Evolutionary conservation across 106 monocot genomes (phyloP).

Genomic region (Dendrobium catenatum): DNA sequence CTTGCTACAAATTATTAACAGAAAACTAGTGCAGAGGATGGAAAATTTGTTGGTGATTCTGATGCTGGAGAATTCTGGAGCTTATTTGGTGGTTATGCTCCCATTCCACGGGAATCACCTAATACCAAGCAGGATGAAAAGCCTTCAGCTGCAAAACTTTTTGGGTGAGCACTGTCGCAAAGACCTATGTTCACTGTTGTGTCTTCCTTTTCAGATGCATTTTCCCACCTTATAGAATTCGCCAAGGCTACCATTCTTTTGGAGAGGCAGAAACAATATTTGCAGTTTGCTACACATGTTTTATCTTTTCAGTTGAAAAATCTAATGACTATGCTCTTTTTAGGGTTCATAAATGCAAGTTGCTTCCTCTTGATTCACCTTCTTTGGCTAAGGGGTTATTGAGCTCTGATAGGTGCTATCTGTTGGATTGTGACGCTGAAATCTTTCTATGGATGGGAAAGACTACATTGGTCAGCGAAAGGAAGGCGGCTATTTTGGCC

Average conservation of each 20-base stretch:
- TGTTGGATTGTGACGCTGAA: constrained; percentile 55
- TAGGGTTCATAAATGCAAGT: constrained; percentile 40
- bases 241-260: neutral
- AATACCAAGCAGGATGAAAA: constrained; percentile 14
- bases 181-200: neutral
- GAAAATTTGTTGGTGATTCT: constrained; percentile 70
- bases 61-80: constrained; percentile 84
- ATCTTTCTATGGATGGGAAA: constrained; percentile 71
- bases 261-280: neutral
- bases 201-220: neutral
- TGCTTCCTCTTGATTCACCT: constrained; percentile 21
- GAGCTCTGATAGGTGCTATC: constrained; percentile 46
- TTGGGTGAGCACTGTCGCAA: constrained; percentile 32
- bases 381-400: constrained; percentile 35
- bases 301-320: neutral
- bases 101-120: constrained; percentile 47
- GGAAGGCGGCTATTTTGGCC: constrained; percentile 43
- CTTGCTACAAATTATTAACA: neutral
- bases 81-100: constrained; percentile 83
- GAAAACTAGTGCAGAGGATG: constrained; percentile 50
- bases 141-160: constrained; percentile 29
- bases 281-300: neutral
- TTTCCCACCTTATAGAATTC: neutral
- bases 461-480: constrained; percentile 53
- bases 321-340: neutral